Base-by-base conservation (phyloP, 257 asterid genomes). In the Jacaranda mimosifolia region DNA sequence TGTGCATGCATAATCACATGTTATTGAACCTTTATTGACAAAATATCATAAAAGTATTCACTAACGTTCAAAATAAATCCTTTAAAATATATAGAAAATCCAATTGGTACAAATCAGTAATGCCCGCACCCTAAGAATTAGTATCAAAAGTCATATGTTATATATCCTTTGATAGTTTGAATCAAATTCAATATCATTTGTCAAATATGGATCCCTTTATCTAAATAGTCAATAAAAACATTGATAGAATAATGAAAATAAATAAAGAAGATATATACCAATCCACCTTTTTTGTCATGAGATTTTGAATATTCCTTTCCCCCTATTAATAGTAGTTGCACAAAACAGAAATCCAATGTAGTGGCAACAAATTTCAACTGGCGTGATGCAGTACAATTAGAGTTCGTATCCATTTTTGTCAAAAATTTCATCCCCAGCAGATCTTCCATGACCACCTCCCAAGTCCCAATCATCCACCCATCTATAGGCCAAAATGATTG, bases 381-480 rank as follows among this genome's bases (percentile, higher is more conserved):
- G 81, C 71, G 72, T 59, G 81, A 49, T 43, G 21, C 0, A 42
- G 35, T 17, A 7, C 15, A 17, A 66, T 26, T 26, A 59, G 59
- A 73, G 52, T 73, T 73, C 45, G 70, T 26, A 59, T 59, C 18
- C 9, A 13, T 5, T 4, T 17, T 3, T n/a, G 72, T 63, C 72
- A 74, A 62, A 74, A 74, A n/a, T 74, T 70, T 78, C 76, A 21
- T 19, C 15, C 55, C 56, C 40, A 13, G 36, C 19, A 58, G 56
- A 38, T 56, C 14, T 42, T 66, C 45, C 17, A 51, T 13, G 32
- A 19, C 43, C 45, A 21, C 49, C 35, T 21, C 14, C 3, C 48
- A 35, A 39, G 45, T 62, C 45, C n/a, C 32, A 26, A 26, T 26
- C 32, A 56, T 21, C 40, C 13, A 7, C 38, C 63, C 63, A 15